Base-by-base conservation (phyloP, 2,329 filamentous ascomycete genomes). In the Ampelomyces quisqualis region DNA sequence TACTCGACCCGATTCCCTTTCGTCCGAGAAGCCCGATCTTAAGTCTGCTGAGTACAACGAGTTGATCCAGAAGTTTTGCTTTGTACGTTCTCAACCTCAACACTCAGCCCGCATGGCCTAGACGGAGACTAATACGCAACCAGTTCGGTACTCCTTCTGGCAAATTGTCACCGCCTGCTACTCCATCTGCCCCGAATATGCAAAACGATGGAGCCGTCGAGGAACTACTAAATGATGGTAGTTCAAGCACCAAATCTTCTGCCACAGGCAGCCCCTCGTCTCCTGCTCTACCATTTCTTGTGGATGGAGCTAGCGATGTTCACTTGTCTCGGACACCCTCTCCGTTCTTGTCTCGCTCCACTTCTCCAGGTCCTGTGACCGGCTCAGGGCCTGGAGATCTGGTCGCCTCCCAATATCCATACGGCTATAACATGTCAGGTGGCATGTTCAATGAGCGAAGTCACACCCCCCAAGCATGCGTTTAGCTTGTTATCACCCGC, bases 11-110 rank as follows among this genome's bases (percentile, higher is more conserved):
- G 79, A 71, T 74, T 79, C 62, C 66, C 76, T 75, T 56, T 73
- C 78, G 10, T 74, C 77, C 26, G 78, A 80, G 60, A 82, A 85
- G 62, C 83, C 84, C 30, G 77, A 80, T 61, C 84, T 95, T 53
- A 81, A 90, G 46, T 94, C 90, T 51, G 84, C 88, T 46, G 90
- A 91, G 45, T 97, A 98, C 69, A 88, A 94, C 72, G 93, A 98
- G 73, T 80, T 98, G 53, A 86, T 98, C 70, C 90, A 95, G 77
- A 96, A 95, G 77, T 98, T 95, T 78, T 98, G 93, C 79, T 98
- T 97, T 82, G 91, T 96, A 91, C 83, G 91, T 95, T 79, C 79
- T 61, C 58, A 60, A 64, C 64, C 54, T 64, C 58, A 61, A 57
- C 65, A 56, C 54, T 51, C 57, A 50, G 49, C 49, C 51, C 62